Evolutionary conservation across 2,329 filamentous ascomycete species (phyloP).

Genomic region (Neonectria punicea): DNA sequence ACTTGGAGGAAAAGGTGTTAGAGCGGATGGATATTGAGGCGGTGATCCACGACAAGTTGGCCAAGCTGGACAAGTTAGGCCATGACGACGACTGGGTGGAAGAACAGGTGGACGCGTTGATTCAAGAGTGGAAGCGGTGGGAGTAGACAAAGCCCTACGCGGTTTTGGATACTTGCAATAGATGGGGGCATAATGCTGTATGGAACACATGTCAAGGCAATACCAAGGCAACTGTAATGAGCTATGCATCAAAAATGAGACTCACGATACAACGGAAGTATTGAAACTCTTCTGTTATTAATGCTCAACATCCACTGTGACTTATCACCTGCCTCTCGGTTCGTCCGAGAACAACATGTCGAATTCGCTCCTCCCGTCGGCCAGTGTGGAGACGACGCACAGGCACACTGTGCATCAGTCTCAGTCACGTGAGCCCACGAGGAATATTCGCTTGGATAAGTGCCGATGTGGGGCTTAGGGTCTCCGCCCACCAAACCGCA

Average conservation of each 20-base stretch:
- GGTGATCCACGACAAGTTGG: conserved; percentile 66
- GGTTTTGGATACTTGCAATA: conserved; percentile 13
- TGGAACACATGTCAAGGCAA: conserved; percentile 31
- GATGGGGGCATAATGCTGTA: conserved; percentile 33
- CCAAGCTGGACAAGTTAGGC: conserved; percentile 52
- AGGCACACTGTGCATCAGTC: background rate
- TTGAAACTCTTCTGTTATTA: background rate
- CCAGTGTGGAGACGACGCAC: background rate
- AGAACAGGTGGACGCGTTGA: conserved; percentile 58
- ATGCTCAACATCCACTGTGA: background rate
- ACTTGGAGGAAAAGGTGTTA: conserved; percentile 66
- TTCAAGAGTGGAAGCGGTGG: conserved; percentile 68
- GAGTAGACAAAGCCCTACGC: conserved; percentile 50
- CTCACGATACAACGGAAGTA: conserved; percentile 14
- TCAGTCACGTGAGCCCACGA: conserved; percentile 27
- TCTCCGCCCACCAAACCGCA: conserved; percentile 53
- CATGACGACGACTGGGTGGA: conserved; percentile 52
- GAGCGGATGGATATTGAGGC: conserved; percentile 70
- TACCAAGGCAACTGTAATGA: conserved; percentile 11
- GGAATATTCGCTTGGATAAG: conserved; percentile 43
- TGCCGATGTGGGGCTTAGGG: conserved; percentile 50
- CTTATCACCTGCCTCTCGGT: background rate
- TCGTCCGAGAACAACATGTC: background rate
- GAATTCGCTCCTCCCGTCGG: no score
- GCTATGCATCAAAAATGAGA: conserved; percentile 32